Base-by-base conservation (phyloP, 441 rosid species). In the Jatropha podagrica region DNA sequence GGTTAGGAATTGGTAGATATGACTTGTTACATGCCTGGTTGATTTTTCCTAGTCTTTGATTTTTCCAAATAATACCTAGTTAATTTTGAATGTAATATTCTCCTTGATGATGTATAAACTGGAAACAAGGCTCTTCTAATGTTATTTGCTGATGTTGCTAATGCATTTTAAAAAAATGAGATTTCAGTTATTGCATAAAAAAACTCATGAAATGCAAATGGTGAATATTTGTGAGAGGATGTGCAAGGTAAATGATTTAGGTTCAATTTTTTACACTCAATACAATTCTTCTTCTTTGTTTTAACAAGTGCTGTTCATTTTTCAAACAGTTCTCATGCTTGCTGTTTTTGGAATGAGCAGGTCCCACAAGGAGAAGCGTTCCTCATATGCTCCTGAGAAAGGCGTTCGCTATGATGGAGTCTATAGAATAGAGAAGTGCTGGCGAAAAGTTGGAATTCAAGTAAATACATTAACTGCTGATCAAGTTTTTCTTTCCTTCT, bases 331-430 rank as follows among this genome's bases (percentile, higher is more conserved):
- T 37, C 10, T 42, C 12, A 44, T 49, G 0, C 74, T 48, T 73
- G 59, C 75, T 54, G 51, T 51, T 26, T 74, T 26, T 74, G 71
- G 15, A 46, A 54, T 67, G 51, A 60, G 27, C 81, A 91, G 97
- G 84, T 91, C 97, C 14, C 89, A 86, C 84, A 90, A 91, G 77
- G 94, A 89, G 82, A 91, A 90, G 71, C 85, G 88, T 12, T 93
- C 97, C 52, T 69, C 87, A 5, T 92, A 91, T 85, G 97, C 97
- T 11, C 97, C 97, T 44, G 89, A 81, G 59, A 40, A 68, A 27
- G 97, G 94, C 7, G 90, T 92, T 48, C 86, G 96, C 23, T 94
- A 92, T 82, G 98, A 94, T 74, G 98, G 96, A n/a, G 77, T 91
- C 27, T 94, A 92, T 54, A 81, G 95, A 66, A 85, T 94, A 20